phyloP scores from a whole-genome alignment of 306 rosid species.

The Trichosanthes truncata region DNA sequence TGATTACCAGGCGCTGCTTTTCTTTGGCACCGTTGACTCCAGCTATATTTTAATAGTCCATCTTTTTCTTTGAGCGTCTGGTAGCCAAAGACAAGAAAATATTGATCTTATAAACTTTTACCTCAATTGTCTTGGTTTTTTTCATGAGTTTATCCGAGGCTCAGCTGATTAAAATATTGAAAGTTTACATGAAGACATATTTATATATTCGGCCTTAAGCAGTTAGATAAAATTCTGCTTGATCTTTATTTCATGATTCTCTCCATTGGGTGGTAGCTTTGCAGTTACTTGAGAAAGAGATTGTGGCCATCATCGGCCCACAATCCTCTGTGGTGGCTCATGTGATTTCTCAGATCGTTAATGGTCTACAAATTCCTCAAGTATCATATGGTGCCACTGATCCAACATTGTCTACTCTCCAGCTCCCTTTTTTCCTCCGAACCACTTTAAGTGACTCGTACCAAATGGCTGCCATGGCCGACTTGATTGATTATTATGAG shows the following conservation, averaged over 20 bases:
- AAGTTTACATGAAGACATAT: neutral
- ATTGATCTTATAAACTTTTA: neutral
- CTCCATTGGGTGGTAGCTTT: conserved; percentile 39
- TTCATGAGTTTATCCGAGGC: neutral
- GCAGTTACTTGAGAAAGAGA: conserved; percentile 56
- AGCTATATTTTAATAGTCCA: neutral
- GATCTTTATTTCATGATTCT: conserved; percentile 12
- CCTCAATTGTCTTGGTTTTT: neutral
- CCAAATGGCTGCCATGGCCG: conserved; percentile 86
- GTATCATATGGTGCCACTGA: conserved; percentile 87
- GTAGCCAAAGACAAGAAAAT: neutral
- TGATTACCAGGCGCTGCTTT: neutral
- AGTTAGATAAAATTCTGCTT: neutral
- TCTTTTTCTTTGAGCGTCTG: neutral
- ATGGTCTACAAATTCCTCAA: conserved; percentile 76
- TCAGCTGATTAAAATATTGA: neutral
- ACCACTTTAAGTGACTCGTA: conserved; percentile 48
- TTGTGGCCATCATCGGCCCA: conserved; percentile 73
- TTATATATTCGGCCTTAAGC: neutral
- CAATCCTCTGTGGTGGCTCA: conserved; percentile 80
- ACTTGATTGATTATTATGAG: conserved; percentile 44
- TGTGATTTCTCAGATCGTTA: conserved; percentile 60
- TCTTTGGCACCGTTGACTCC: neutral
- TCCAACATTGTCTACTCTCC: conserved; percentile 78
- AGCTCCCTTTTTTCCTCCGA: conserved; percentile 76